Evolutionary conservation across 2,329 filamentous ascomycete genomes (phyloP), one percentile per base, ranked within the genome.

Genomic region (Iodosphaeria phyllophila): DNA sequence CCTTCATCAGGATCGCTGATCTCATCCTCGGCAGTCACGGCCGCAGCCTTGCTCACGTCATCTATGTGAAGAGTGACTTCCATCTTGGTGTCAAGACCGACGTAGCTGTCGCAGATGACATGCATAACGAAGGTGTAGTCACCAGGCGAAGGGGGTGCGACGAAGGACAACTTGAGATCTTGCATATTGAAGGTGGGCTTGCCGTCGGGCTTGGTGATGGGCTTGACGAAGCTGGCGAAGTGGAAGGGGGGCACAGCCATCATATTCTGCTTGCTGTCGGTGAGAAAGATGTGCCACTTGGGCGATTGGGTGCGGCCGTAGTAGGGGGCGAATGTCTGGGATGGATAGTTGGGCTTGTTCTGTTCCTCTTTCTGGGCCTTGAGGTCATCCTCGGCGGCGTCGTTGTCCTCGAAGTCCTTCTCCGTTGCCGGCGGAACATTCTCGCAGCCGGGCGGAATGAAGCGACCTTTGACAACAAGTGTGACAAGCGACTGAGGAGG

Each of bases 1-100:
- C 89, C 89, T 60, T 98, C 89, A 34, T 95, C 89, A 18, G 91
- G 89, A 48, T 98, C 89, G 45, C 80, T 92, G 36, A 98, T 98
- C 30, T 98, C 89, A 40, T 92, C 89, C 37, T 93, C 83, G 23
- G 73, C 77, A 26, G 69, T 67, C 43, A 92, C 73, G 36, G 75
- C 67, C 12, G 68, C 74, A 5, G 80, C 84, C 54, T 86, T 89
- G 50, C 69, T 77, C 17, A 79, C 74, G 40, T 95, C 84, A 42
- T 92, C 83, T 6, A 98, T 82, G 15, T 76, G 67, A 26, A 98
- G 62, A 2, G 78, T 83, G 15, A 92, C 80, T 43, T 93, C 82
- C 60, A 80, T 70, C 61, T 83, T 89, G 24, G 75, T 77, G 46
- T 98, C 91, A 36, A 93, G 82, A 22, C 89, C 89, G 22, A 98